A percentile compares a stretch with the other conserved stretches of the same genome.
phyloP scores from a whole-genome alignment of 2,329 filamentous ascomycete species.

The Ophiocordyceps polyrhachis-furcata region DNA sequence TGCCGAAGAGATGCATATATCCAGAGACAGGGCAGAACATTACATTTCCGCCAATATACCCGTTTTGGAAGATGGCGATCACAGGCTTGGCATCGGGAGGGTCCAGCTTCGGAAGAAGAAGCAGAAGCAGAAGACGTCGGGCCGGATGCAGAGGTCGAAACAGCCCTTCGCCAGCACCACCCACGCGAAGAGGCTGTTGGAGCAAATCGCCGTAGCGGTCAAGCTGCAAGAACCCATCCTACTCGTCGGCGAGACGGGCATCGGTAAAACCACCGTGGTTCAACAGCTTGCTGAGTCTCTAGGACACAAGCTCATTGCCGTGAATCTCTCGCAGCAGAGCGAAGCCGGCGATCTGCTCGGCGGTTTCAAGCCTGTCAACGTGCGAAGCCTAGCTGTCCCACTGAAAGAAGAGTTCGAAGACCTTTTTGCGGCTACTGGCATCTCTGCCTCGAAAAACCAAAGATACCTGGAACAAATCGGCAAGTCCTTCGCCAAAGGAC shows the following conservation, averaged over 20 bases:
- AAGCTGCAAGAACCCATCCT: conserved; percentile 74
- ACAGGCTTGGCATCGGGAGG: conserved; percentile 44
- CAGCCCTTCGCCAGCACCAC: conserved; percentile 74
- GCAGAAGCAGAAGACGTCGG: conserved; percentile 30
- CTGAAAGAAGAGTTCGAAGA: conserved; percentile 89
- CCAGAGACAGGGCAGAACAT: conserved; percentile 63
- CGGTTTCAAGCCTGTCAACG: conserved; percentile 90
- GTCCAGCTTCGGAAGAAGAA: conserved; percentile 41
- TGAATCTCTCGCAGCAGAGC: conserved; percentile 95
- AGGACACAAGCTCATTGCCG: conserved; percentile 72
- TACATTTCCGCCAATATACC: conserved; percentile 59
- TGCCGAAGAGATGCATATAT: conserved; percentile 73
- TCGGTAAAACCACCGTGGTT: conserved; percentile 91
- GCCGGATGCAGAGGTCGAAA: conserved; percentile 30
- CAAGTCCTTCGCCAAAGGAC: conserved; percentile 61
- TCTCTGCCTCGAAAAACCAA: conserved; percentile 74
- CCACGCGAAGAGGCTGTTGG: conserved; percentile 67
- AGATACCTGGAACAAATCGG: conserved; percentile 66
- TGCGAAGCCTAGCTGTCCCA: conserved; percentile 70
- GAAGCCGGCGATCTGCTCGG: conserved; percentile 91
- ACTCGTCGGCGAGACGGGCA: conserved; percentile 96
- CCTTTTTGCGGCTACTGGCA: conserved; percentile 66
- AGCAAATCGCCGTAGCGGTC: conserved; percentile 72
- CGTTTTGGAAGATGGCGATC: conserved; percentile 41
- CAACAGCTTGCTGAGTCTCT: conserved; percentile 77